These are phyloP conservation scores for Scutellaria minor DNA, from an alignment of 257 asterid species.

Conservation along the genomic window DNA sequence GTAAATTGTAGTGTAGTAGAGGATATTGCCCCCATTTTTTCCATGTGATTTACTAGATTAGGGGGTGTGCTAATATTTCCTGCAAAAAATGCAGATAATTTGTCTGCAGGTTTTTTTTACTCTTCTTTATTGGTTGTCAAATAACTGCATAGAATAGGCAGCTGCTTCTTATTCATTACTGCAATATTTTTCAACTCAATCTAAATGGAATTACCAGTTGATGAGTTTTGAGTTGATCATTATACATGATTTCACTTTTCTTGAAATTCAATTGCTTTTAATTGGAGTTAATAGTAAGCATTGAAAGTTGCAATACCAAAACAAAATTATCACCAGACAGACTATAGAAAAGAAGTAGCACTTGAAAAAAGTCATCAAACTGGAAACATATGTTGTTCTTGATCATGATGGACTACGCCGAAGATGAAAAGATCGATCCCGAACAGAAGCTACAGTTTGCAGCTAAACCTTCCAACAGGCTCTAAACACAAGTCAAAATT, in stretches of 20 bases:
- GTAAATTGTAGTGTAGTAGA: constrained; percentile 75
- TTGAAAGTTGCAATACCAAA: no score
- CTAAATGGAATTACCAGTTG: no score
- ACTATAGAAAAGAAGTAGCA: neutral
- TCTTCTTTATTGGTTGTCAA: constrained; percentile 44
- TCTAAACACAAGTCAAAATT: neutral
- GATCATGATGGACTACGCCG: neutral
- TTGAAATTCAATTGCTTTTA: no score
- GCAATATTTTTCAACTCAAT: no score
- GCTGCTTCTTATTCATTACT: no score
- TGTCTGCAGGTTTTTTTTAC: constrained; percentile 36
- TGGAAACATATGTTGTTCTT: neutral
- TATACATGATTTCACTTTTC: no score
- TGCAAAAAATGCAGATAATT: constrained; percentile 68
- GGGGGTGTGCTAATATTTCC: constrained; percentile 45
- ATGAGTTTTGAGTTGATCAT: no score
- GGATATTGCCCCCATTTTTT: constrained; percentile 45
- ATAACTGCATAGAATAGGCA: constrained; percentile 2
- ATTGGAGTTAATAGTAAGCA: no score
- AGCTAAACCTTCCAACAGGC: constrained; percentile 19
- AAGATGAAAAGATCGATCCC: neutral
- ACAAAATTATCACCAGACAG: no score
- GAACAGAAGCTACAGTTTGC: constrained; percentile 19
- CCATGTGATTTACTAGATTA: constrained; percentile 45
- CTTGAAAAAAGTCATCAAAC: constrained; percentile 2